These are phyloP conservation scores for Erodium maritimum DNA, from an alignment of 345 rosid genomes.

Conservation along the genomic window DNA sequence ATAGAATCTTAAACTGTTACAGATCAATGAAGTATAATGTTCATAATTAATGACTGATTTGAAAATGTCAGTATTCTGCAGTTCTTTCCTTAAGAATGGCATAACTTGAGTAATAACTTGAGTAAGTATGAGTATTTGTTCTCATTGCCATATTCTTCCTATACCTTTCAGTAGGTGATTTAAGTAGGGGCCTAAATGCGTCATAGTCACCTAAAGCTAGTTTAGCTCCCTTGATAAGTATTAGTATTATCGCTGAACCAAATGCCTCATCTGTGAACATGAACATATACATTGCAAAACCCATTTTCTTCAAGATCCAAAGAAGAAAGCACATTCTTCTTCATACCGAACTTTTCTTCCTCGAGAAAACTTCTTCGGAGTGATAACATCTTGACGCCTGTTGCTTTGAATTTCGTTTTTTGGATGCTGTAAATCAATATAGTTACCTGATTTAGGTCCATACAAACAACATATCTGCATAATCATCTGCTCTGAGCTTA, in stretches of 20 bases:
- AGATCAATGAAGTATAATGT: not conserved
- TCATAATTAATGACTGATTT: not conserved
- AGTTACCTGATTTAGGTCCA: too few relatives aligned
- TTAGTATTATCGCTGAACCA: not conserved
- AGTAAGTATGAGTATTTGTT: not conserved
- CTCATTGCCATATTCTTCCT: not conserved
- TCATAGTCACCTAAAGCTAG: too few relatives aligned
- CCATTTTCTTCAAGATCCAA: not conserved
- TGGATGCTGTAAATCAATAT: not conserved
- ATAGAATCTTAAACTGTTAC: not conserved
- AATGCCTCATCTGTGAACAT: too few relatives aligned
- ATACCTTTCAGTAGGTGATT: not conserved
- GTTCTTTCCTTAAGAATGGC: not conserved
- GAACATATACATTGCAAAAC: not conserved
- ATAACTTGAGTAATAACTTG: not conserved
- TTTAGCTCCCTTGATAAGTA: too few relatives aligned
- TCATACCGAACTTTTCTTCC: not conserved
- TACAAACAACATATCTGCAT: not conserved
- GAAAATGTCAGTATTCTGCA: not conserved
- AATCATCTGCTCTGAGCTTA: constrained; percentile 6
- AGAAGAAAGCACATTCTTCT: not conserved
- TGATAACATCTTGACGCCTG: not conserved
- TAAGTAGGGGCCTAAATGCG: too few relatives aligned
- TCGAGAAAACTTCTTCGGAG: not conserved
- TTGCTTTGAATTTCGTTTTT: constrained; percentile 1